Evolutionary conservation across 345 rosid genomes (phyloP), one percentile per base, ranked within the genome.

Genomic region (Nasturtium officinale): DNA sequence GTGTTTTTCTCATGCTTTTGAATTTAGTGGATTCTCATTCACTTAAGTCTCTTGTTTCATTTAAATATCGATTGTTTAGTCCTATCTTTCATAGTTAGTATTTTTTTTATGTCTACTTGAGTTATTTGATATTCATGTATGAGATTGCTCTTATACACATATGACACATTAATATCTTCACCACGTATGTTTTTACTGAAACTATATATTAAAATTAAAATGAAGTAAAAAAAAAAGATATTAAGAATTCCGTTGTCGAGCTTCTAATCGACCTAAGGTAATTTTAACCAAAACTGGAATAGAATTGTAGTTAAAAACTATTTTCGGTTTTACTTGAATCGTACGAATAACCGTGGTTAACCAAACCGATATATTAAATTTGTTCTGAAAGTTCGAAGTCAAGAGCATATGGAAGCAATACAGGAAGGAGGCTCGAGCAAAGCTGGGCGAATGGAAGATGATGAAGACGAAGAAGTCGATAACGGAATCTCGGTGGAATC

Each of bases 351-450:
- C 40, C 60, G 15, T 48, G 20, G 8, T 43, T 59, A 4, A 74
- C 64, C 43, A 68, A 61, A 75, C 65, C 69, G 58, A 7, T 5
- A 52, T 16, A 53, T 68, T 43, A 0, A 17, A 40, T 53, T 28
- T 46, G 65, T 12, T 54, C 35, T 60, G 64, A 61, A 43, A 16
- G 43, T 18, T 54, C 59, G 79, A 71, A 77, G 6, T 55, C 16
- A 37, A 17, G 69, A 52, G 5, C 80, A 62, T 4, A 61, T 87
- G 86, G 92, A 86, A 23, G 80, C 51, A 17, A 90, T 87, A 53
- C 79, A 81, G 51, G 84, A 43, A 54, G 84, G 77, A 64, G 81
- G 52, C 1, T 60, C 81, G 26, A 84, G 83, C 73, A 45, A 18
- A 65, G 85, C 75, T 45, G 85, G 71, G n/a, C 63, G 0, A 62